These are phyloP conservation scores for Penicillium dipodomyicola DNA, from an alignment of 495 filamentous ascomycete species.

Conservation along the genomic window DNA sequence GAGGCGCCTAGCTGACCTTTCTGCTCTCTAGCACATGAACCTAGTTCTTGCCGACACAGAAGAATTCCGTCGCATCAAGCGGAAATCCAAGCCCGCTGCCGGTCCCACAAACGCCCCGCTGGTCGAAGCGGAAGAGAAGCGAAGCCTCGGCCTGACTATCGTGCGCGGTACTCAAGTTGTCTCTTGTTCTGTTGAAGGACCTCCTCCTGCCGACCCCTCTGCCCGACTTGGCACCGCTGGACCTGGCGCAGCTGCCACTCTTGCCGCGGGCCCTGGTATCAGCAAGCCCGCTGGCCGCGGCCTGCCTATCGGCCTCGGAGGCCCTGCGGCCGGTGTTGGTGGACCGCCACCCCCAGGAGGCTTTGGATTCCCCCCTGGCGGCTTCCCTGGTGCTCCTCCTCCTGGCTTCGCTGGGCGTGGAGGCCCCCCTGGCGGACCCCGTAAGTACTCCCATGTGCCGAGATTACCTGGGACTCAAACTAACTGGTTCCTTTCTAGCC, in stretches of 20 bases:
- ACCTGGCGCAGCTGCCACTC: slow-evolving; percentile 59
- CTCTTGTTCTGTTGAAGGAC: slow-evolving; percentile 91
- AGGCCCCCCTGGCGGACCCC: slow-evolving; percentile 58
- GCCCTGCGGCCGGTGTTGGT: slow-evolving; percentile 86
- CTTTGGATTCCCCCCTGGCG: slow-evolving; percentile 60
- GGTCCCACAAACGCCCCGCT: slow-evolving; percentile 59
- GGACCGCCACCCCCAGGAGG: slow-evolving; percentile 66
- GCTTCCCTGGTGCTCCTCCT: slow-evolving; percentile 65
- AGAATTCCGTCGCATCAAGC: slow-evolving; percentile 94
- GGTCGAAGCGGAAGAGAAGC: slow-evolving; percentile 92
- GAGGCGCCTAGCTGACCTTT: slow-evolving; percentile 23
- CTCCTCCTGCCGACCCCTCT: slow-evolving; percentile 92
- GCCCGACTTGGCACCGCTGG: slow-evolving; percentile 79
- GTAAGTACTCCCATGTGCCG: slow-evolving; percentile 45
- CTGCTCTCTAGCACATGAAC: slow-evolving; percentile 82
- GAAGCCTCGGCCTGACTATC: slow-evolving; percentile 90
- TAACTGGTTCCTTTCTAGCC: slow-evolving; percentile 31
- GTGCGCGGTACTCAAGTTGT: slow-evolving; percentile 91
- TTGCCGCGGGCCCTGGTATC: slow-evolving; percentile 84
- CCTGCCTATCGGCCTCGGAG: slow-evolving; percentile 80
- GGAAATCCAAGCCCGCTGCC: slow-evolving; percentile 73
- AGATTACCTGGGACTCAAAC: not conserved
- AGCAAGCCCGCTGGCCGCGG: slow-evolving; percentile 90
- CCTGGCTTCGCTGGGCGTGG: slow-evolving; percentile 77
- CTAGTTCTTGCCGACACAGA: slow-evolving; percentile 98